Conservation (phyloP, 2,329 filamentous ascomycete genomes). For the Pseudogymnoascus pannorum region DNA sequence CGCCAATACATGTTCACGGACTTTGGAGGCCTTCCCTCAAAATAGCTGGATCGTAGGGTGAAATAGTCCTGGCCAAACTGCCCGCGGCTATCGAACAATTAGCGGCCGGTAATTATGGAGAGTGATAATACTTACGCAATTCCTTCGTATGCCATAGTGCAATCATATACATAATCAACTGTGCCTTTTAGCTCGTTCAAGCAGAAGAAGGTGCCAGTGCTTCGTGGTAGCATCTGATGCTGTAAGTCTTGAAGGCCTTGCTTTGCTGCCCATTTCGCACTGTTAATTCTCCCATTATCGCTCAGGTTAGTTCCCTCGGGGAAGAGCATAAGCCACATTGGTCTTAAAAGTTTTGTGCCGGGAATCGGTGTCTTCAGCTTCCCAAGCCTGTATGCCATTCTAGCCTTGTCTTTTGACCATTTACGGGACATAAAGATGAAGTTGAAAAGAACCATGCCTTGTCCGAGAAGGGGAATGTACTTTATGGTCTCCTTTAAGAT, state of each 20-base stretch:
- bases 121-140: constrained; percentile 60
- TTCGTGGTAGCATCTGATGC: constrained; percentile 69
- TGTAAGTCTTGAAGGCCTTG: constrained; percentile 63
- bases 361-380: constrained; percentile 57
- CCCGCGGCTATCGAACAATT: constrained; percentile 41
- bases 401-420: constrained; percentile 70
- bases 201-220: constrained; percentile 74
- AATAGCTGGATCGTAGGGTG: constrained; percentile 77
- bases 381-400: constrained; percentile 65
- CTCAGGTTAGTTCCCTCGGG: constrained; percentile 83
- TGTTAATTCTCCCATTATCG: constrained; percentile 60
- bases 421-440: constrained; percentile 92
- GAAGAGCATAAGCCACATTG: constrained; percentile 87
- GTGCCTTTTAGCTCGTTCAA: constrained; percentile 66
- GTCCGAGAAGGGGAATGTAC: constrained; percentile 70
- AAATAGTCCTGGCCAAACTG: constrained; percentile 88
- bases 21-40: constrained; percentile 81
- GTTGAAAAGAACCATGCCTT: constrained; percentile 76
- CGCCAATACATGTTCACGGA: constrained; percentile 98
- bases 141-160: constrained; percentile 92
- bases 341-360: constrained; percentile 48
- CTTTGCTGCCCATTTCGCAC: constrained; percentile 70
- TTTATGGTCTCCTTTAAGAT: constrained; percentile 84
- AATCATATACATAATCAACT: constrained; percentile 82
- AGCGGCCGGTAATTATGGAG: constrained; percentile 8